Percentiles rank a stretch among this genome's conserved stretches.
phyloP scores from a whole-genome alignment of 306 rosid genomes.

The Acacia acuminata region DNA sequence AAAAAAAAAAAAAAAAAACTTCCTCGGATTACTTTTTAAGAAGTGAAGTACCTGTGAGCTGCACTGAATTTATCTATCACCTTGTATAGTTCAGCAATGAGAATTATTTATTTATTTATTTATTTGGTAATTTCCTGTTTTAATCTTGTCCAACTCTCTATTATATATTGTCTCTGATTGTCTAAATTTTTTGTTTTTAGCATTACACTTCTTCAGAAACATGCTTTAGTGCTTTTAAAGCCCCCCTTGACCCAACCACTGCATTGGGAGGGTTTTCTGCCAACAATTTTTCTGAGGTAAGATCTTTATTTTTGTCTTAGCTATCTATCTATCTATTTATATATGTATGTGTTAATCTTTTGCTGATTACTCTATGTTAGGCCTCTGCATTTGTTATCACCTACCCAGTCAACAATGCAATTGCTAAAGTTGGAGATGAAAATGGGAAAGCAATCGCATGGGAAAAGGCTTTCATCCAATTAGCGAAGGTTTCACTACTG shows the following conservation, averaged over 20 bases:
- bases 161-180: constrained; percentile 31
- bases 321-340: constrained; percentile 3
- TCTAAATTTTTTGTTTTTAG: constrained; percentile 65
- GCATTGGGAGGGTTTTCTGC: constrained; percentile 94
- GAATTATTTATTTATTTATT: not conserved
- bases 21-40: too few species aligned
- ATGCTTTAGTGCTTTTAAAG: constrained; percentile 96
- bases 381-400: constrained; percentile 91
- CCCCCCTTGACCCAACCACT: constrained; percentile 92
- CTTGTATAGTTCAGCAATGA: constrained; percentile 7
- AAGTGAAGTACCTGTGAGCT: too few species aligned
- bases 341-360: constrained; percentile 22
- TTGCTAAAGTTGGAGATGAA: constrained; percentile 71
- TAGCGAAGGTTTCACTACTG: constrained; percentile 73
- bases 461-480: constrained; percentile 84
- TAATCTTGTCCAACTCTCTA: constrained; percentile 7
- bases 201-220: constrained; percentile 87
- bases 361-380: constrained; percentile 51
- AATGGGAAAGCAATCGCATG: constrained; percentile 83
- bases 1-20: too few species aligned
- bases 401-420: constrained; percentile 88
- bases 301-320: constrained; percentile 24
- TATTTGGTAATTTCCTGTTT: not conserved
- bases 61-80: not conserved
- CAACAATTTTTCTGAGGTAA: constrained; percentile 86